A percentile compares a stretch with the other conserved stretches of the same genome.
phyloP scores from a whole-genome alignment of 1,139 yeast species.

The Groenewaldozyma sp. region DNA sequence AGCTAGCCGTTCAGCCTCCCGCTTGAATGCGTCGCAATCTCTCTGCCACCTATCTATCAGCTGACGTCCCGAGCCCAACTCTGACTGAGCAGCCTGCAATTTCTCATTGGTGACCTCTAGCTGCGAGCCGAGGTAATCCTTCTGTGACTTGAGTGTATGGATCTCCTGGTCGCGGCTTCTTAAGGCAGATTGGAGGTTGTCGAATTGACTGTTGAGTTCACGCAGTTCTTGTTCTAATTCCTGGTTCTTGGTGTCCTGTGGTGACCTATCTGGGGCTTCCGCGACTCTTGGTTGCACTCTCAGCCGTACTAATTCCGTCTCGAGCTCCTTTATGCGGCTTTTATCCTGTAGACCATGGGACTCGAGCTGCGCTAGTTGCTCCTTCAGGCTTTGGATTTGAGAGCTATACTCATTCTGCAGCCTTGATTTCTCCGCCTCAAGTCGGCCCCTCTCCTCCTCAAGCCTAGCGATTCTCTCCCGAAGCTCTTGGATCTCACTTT shows the following conservation, averaged over 20 bases:
- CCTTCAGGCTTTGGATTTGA: conserved; percentile 4
- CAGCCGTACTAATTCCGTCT: conserved; percentile 1
- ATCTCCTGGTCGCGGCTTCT: conserved; percentile 12
- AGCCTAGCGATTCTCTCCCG: conserved; percentile 16
- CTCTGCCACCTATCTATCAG: conserved; percentile 15
- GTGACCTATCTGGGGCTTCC: not conserved
- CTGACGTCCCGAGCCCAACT: conserved; percentile 13
- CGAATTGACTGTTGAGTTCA: conserved; percentile 14
- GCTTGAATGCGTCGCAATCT: conserved; percentile 15
- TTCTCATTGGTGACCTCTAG: conserved; percentile 7
- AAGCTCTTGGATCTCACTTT: conserved; percentile 11
- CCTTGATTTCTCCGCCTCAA: conserved; percentile 13
- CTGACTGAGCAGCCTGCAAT: conserved; percentile 6
- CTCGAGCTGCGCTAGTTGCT: conserved; percentile 4
- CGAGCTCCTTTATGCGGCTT: conserved; percentile 1
- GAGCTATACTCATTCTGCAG: conserved; percentile 8
- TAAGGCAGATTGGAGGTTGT: conserved; percentile 3
- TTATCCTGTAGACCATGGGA: conserved; percentile 2
- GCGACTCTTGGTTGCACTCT: conserved; percentile 2
- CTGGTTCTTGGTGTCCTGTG: conserved; percentile 6
- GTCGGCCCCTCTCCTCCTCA: conserved; percentile 16
- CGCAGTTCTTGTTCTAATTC: conserved; percentile 10
- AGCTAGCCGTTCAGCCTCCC: conserved; percentile 16
- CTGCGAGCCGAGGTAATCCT: conserved; percentile 14
- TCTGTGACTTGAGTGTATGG: conserved; percentile 17